These are phyloP conservation scores for Colletotrichum filicis DNA, from an alignment of 2,329 filamentous ascomycete genomes.

Conservation along the genomic window DNA sequence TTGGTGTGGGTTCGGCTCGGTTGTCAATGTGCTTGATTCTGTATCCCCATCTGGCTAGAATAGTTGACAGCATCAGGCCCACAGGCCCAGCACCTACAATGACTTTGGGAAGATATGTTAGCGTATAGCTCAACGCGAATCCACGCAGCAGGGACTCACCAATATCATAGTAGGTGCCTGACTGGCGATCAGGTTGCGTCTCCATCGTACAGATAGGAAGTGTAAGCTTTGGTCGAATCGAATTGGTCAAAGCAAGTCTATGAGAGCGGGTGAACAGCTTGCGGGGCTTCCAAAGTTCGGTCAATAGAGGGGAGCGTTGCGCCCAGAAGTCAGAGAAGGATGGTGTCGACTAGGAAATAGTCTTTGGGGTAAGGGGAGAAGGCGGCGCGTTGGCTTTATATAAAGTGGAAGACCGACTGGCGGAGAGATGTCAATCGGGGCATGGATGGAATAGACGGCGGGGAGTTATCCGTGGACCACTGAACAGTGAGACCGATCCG, in stretches of 20 bases:
- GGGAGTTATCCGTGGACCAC: constrained; percentile 12
- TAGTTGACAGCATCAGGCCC: constrained; percentile 87
- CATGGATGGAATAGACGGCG: constrained; percentile 14
- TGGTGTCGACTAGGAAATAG: background rate
- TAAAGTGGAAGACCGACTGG: constrained; percentile 7
- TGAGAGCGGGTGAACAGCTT: background rate
- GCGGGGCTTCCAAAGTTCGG: background rate
- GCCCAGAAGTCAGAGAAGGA: background rate
- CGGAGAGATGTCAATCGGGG: constrained; percentile 1
- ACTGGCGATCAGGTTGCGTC: constrained; percentile 27
- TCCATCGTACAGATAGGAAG: constrained; percentile 12
- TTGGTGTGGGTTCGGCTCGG: constrained; percentile 83
- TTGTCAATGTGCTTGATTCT: constrained; percentile 96
- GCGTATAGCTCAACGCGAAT: background rate
- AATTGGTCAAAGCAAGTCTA: background rate
- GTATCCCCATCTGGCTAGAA: constrained; percentile 92
- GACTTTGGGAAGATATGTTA: constrained; percentile 62
- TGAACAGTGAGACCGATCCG: constrained; percentile 8
- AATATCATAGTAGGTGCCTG: constrained; percentile 53
- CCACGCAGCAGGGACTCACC: constrained; percentile 44
- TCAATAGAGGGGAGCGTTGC: background rate
- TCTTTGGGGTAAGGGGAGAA: background rate
- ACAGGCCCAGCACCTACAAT: constrained; percentile 92
- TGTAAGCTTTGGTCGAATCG: background rate
- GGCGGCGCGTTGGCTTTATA: constrained; percentile 5